Base-by-base conservation (phyloP, 164 flowering plant species). In the Kingdonia uniflora region DNA sequence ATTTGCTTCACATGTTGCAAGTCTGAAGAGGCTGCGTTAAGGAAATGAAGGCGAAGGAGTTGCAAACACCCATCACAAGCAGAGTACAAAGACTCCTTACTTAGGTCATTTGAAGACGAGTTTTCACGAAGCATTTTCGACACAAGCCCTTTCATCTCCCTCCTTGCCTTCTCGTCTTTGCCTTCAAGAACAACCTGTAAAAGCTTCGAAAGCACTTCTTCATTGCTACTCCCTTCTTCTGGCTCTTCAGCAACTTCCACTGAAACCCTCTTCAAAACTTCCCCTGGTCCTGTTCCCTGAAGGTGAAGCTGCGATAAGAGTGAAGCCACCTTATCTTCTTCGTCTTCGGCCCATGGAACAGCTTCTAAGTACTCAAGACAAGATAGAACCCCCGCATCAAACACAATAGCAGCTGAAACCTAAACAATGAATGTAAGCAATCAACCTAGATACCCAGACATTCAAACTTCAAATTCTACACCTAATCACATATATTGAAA, bases 261-360 rank as follows among this genome's bases (percentile, higher is more conserved):
- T 4, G 89, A 85, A 53, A 92, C 91, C 67, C 99, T 74, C 67
- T 82, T 85, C 45, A 92, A 59, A 44, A 92, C 99, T 61, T 85
- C 89, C 15, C 79, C 81, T 5, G 95, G 87, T 53, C 85, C 88
- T 17, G 71, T 75, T 2, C 81, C 80, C 55, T 88, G 91, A 14
- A 92, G 88, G 23, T 62, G 84, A 14, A 87, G 87, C 74, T 87
- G 87, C 0, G 95, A 75, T 41, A 84, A 66, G 24, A 87, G 57
- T 0, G 80, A 66, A 16, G 95, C 87, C 16, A 92, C 87, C 67
- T 80, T 87, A 60, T 87, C 95, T 58, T 91, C 98, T 71, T 91
- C 98, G 61, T 87, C 98, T 73, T 87, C 98, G 2, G 90, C 85
- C 98, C 98, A 91, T 19, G 98, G 96, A 43, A 95, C 99, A 17